phyloP scores from a whole-genome alignment of 1,139 yeast genomes.

The Scheffersomyces illinoinensis region DNA sequence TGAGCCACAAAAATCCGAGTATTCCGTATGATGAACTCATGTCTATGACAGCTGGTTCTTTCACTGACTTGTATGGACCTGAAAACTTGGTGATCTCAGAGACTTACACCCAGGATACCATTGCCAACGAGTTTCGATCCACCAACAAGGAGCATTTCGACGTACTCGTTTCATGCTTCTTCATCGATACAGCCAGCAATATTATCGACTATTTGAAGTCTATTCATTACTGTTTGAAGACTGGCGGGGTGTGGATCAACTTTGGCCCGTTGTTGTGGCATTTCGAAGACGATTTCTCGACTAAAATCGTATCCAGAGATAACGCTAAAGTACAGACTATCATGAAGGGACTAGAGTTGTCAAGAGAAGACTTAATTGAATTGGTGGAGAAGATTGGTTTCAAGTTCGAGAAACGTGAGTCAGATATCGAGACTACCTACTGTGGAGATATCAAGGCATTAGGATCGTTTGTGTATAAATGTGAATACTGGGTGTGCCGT shows the following conservation, averaged over 20 bases:
- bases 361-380: slow-evolving; percentile 57
- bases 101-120: slow-evolving; percentile 36
- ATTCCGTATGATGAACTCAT: slow-evolving; percentile 55
- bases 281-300: slow-evolving; percentile 57
- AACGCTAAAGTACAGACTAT: slow-evolving; percentile 30
- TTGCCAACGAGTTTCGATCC: slow-evolving; percentile 43
- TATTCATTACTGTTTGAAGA: slow-evolving; percentile 51
- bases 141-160: slow-evolving; percentile 45
- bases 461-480: slow-evolving; percentile 60
- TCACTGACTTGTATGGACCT: slow-evolving; percentile 74
- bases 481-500: slow-evolving; percentile 72
- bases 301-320: slow-evolving; percentile 18
- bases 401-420: slow-evolving; percentile 44
- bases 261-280: slow-evolving; percentile 90
- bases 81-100: slow-evolving; percentile 33
- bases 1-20: slow-evolving; percentile 30
- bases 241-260: slow-evolving; percentile 75
- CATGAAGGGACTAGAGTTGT: slow-evolving; percentile 61
- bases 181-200: slow-evolving; percentile 78
- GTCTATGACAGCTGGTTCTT: slow-evolving; percentile 82
- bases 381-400: slow-evolving; percentile 58
- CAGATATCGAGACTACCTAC: slow-evolving; percentile 52
- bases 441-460: slow-evolving; percentile 55
- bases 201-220: slow-evolving; percentile 67
- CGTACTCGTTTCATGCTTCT: slow-evolving; percentile 69